Conservation (phyloP, 371 early-diverging fungal species). For the Mucor saturninus region DNA sequence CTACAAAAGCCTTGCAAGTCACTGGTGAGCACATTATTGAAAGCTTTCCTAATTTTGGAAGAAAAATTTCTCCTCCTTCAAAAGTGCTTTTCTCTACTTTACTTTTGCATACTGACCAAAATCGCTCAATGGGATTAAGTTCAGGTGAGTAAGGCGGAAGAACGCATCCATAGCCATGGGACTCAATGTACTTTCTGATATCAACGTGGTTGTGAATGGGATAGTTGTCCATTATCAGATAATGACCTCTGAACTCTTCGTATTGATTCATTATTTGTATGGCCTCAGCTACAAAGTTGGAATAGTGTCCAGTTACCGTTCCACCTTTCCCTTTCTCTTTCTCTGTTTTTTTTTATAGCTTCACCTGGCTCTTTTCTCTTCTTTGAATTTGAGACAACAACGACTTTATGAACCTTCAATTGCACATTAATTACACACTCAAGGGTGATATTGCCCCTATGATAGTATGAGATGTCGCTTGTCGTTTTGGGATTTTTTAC, state of each 20-base stretch:
- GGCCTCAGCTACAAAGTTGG: background rate
- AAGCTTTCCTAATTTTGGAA: constrained; percentile 9
- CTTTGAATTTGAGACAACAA: too few species aligned
- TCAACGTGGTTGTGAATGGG: constrained; percentile 20
- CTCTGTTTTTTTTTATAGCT: too few species aligned
- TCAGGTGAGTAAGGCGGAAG: constrained; percentile 28
- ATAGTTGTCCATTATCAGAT: constrained; percentile 14
- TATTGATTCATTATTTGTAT: constrained; percentile 9
- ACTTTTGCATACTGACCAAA: constrained; percentile 13
- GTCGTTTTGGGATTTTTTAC: too few species aligned
- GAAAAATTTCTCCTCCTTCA: background rate
- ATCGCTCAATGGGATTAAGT: constrained; percentile 28
- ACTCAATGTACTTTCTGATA: constrained; percentile 22
- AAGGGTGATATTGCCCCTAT: too few species aligned
- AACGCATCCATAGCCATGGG: constrained; percentile 21
- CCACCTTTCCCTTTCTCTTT: too few species aligned
- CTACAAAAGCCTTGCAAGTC: constrained; percentile 19
- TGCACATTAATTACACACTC: too few species aligned
- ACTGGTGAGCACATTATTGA: constrained; percentile 13
- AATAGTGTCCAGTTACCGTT: too few species aligned
- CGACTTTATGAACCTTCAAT: too few species aligned
- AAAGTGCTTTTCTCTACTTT: constrained; percentile 16
- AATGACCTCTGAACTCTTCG: constrained; percentile 10
- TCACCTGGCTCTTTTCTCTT: too few species aligned
- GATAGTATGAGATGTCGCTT: too few species aligned